These are phyloP conservation scores for Sanghuangporus baumii DNA, from an alignment of 1,284 basidiomycete species.

Conservation along the genomic window DNA sequence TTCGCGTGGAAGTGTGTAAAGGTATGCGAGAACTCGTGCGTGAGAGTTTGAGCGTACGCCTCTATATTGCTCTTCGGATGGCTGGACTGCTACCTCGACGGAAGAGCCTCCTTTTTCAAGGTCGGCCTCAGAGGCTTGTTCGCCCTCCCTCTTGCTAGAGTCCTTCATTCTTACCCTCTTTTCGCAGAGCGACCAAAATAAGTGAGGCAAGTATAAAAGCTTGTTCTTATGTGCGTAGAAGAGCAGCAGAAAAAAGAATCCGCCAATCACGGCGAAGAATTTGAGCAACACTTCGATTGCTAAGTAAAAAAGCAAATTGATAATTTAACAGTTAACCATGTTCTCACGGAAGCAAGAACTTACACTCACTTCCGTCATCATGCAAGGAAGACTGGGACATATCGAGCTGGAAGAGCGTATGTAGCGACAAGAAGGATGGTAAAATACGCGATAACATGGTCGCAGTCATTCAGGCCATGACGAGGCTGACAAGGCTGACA, in stretches of 20 bases:
- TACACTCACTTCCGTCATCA: no score
- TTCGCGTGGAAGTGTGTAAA: slow-evolving; percentile 1
- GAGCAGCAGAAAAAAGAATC: background rate
- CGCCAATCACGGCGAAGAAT: background rate
- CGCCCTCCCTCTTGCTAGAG: background rate
- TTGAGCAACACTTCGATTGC: background rate
- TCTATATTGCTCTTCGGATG: background rate
- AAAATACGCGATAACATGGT: no score
- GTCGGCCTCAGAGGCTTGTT: background rate
- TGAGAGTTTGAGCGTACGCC: background rate
- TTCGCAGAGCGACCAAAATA: background rate
- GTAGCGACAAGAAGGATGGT: no score
- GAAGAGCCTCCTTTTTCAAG: background rate
- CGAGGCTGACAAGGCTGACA: no score
- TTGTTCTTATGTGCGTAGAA: background rate
- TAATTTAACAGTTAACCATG: no score
- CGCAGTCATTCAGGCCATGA: no score
- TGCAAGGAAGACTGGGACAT: no score
- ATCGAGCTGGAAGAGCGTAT: no score
- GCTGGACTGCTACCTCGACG: background rate
- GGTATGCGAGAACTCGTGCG: slow-evolving; percentile 1
- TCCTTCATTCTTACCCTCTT: background rate
- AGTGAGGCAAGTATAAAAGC: background rate
- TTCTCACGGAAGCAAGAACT: no score
- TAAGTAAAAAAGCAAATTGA: background rate